phyloP scores from a whole-genome alignment of 768 basidiomycete species.

The Lactarius vividus region DNA sequence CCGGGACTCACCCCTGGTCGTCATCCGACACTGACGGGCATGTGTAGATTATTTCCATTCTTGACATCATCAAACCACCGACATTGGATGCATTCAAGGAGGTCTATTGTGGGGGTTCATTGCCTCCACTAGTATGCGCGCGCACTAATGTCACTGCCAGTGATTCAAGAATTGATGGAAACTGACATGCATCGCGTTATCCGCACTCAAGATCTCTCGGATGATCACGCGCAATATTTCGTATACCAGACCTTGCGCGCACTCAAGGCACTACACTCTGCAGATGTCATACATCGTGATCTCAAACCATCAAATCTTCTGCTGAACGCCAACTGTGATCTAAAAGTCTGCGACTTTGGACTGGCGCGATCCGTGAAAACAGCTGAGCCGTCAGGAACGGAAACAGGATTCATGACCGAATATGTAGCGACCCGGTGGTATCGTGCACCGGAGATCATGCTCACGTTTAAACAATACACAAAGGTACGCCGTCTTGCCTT shows the following conservation, averaged over 20 bases:
- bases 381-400: conserved; percentile 79
- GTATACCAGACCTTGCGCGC: conserved; percentile 93
- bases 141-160: conserved; percentile 37
- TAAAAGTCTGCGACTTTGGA: conserved; percentile 96
- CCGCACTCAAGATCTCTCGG: conserved; percentile 89
- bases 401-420: conserved; percentile 92
- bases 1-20: neutral
- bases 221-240: conserved; percentile 94
- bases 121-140: conserved; percentile 4
- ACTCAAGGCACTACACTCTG: conserved; percentile 93
- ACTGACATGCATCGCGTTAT: conserved; percentile 98
- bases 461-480: conserved; percentile 98
- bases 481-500: conserved; percentile 54
- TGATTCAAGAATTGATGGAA: conserved; percentile 92
- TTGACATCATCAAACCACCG: conserved; percentile 83
- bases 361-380: conserved; percentile 87
- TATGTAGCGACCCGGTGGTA: conserved; percentile 99
- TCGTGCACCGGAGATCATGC: conserved; percentile 98
- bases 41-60: conserved; percentile 80
- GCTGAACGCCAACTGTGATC: conserved; percentile 95
- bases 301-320: conserved; percentile 96
- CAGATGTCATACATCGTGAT: conserved; percentile 95
- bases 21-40: conserved; percentile 6
- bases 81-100: conserved; percentile 84
- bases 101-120: conserved; percentile 59